A percentile compares a stretch with the other conserved stretches of the same genome.
Conservation (phyloP, 352 stramenopile genomes). For the Blastocystis sp. region DNA sequence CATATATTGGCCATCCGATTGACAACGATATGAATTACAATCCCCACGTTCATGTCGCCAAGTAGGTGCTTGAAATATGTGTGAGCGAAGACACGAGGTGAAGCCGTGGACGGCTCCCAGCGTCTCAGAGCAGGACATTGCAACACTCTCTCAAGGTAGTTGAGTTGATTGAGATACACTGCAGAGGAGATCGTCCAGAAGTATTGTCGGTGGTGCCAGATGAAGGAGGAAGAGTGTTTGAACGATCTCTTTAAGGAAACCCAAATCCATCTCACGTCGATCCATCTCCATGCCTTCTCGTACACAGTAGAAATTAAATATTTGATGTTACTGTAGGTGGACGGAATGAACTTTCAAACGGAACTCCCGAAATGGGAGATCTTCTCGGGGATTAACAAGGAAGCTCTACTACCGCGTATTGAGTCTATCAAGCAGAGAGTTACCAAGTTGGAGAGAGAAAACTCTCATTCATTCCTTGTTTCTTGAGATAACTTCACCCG, state of each 20-base stretch:
- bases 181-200: slow-evolving; percentile 24
- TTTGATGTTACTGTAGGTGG: background rate
- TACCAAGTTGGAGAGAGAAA: background rate
- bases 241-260: slow-evolving; percentile 50
- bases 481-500: background rate
- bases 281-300: slow-evolving; percentile 24
- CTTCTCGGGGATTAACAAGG: background rate
- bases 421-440: background rate
- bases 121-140: background rate
- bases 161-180: background rate
- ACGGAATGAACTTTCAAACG: slow-evolving; percentile 26
- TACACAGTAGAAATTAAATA: background rate
- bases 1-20: slow-evolving; percentile 46
- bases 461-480: slow-evolving; percentile 13
- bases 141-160: background rate
- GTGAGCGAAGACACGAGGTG: background rate
- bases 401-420: background rate
- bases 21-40: slow-evolving; percentile 56
- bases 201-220: slow-evolving; percentile 37
- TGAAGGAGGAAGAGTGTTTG: slow-evolving; percentile 26
- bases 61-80: background rate
- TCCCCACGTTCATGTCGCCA: background rate
- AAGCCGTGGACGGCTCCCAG: background rate
- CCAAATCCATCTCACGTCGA: background rate
- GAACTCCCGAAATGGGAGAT: slow-evolving; percentile 11